Evolutionary conservation across 140 eudicot genomes (phyloP).

Genomic region (Ambrosia hybrid): DNA sequence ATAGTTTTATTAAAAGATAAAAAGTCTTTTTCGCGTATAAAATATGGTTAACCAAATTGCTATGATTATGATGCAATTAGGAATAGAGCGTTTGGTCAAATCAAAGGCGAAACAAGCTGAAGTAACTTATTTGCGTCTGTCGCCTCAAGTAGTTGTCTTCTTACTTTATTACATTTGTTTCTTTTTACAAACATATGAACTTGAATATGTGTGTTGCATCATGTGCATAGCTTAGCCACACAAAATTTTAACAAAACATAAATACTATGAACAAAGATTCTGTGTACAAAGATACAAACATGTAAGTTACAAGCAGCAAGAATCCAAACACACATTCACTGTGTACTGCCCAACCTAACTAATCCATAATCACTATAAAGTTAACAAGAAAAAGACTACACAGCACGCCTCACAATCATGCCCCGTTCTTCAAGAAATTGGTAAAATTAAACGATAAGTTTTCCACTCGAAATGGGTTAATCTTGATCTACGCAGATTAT

Average conservation of each 20-base stretch:
- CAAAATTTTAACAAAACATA: constrained; percentile 7
- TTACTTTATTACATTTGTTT: not conserved
- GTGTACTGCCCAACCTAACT: constrained; percentile 24
- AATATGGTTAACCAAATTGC: constrained; percentile 16
- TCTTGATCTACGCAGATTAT: not conserved
- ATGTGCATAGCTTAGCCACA: constrained; percentile 89
- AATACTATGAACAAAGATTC: constrained; percentile 21
- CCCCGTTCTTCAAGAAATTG: not conserved
- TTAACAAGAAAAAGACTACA: not conserved
- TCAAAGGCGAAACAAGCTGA: constrained; percentile 47
- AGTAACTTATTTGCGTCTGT: constrained; percentile 64
- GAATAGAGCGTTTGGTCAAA: constrained; percentile 56
- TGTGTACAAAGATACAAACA: constrained; percentile 21
- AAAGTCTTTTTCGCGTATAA: constrained; percentile 24
- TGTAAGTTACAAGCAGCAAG: constrained; percentile 30
- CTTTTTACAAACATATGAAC: not conserved
- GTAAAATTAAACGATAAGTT: too few relatives aligned
- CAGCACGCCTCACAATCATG: not conserved
- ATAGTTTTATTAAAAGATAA: too few relatives aligned
- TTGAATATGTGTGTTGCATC: constrained; percentile 35
- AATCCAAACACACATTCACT: too few relatives aligned
- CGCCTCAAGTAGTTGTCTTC: constrained; percentile 54
- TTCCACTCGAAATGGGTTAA: not conserved
- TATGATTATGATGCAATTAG: too few relatives aligned
- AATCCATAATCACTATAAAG: constrained; percentile 20